These are phyloP conservation scores for Coniochaeta sp. DNA, from an alignment of 2,329 filamentous ascomycete genomes.

Conservation along the genomic window DNA sequence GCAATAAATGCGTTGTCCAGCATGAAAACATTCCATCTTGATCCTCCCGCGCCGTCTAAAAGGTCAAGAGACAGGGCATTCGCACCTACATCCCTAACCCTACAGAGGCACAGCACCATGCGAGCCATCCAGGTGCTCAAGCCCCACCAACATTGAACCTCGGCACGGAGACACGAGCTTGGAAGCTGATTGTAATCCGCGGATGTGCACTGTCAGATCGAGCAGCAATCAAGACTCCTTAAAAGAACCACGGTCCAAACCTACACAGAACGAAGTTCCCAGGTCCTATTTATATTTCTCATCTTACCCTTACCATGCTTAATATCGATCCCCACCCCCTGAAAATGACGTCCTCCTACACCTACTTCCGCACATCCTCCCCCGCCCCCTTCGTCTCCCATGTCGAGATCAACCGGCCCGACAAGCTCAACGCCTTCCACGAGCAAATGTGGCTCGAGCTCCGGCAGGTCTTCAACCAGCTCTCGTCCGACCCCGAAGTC, in stretches of 20 bases:
- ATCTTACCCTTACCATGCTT: background rate
- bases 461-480: slow-evolving; percentile 59
- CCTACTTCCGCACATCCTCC: slow-evolving; percentile 67
- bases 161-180: background rate
- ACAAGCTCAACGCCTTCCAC: slow-evolving; percentile 83
- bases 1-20: background rate
- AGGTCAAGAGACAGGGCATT: background rate
- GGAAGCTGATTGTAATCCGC: background rate
- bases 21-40: background rate
- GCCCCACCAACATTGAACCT: background rate
- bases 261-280: background rate
- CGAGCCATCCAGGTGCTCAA: background rate
- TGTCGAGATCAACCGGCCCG: slow-evolving; percentile 81
- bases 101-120: background rate
- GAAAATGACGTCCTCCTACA: slow-evolving; percentile 27
- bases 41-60: background rate
- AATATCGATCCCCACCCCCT: background rate
- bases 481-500: slow-evolving; percentile 65
- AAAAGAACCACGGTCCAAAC: background rate
- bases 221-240: background rate
- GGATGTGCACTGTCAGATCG: background rate
- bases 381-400: slow-evolving; percentile 72
- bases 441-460: slow-evolving; percentile 84
- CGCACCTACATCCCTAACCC: background rate
- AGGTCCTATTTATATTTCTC: background rate